Base-by-base conservation (phyloP, 139 green algal genomes). In the Spirogloea muscicola region DNA sequence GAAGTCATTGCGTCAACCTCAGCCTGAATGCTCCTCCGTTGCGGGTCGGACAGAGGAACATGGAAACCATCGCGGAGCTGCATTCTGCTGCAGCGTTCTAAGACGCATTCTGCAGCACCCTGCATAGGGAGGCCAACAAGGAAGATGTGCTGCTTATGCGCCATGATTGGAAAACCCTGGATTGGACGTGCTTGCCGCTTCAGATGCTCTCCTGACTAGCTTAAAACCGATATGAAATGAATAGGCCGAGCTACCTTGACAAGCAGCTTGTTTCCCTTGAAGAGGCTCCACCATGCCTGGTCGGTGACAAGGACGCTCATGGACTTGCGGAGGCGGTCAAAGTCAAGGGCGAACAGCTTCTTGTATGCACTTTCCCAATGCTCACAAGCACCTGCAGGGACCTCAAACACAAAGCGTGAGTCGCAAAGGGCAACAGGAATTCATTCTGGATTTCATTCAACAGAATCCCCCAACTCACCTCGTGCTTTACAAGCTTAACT, bases 311-410 rank as follows among this genome's bases (percentile, higher is more conserved):
- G 82, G 27, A 96, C 91, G 52, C 81, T 90, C 94, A 98, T 99
- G 44, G 87, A 95, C 86, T 98, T 98, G 69, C 94, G 88, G 64
- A 96, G 80, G 9, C 95, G 85, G 84, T 98, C 93, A 85, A 99
- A 99, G 86, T 99, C 95, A 38, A 99, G 83, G 5, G 91, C 91
- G 16, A 90, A 92, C 48, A 91, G 34, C 37, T 55, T 76, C 25
- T 16, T 48, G 36, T 48, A 55, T 13, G 25, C 31, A 21, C 75
- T 36, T 37, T 25, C 13, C 55, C 55, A 76, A 42, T 52, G 3
- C 10, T 76, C 5, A 42, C 68, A 76, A 5, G 57, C 55, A 3
- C 68, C 68, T 76, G 58, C 57, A 16, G 58, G 25, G 3, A 75
- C 38, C 5, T 33, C 37, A 60, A 9, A 33, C 46, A 70, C 57